A percentile compares a stretch with the other conserved stretches of the same genome.
phyloP scores from a whole-genome alignment of 2,329 filamentous ascomycete species.

The Xylaria sp. region DNA sequence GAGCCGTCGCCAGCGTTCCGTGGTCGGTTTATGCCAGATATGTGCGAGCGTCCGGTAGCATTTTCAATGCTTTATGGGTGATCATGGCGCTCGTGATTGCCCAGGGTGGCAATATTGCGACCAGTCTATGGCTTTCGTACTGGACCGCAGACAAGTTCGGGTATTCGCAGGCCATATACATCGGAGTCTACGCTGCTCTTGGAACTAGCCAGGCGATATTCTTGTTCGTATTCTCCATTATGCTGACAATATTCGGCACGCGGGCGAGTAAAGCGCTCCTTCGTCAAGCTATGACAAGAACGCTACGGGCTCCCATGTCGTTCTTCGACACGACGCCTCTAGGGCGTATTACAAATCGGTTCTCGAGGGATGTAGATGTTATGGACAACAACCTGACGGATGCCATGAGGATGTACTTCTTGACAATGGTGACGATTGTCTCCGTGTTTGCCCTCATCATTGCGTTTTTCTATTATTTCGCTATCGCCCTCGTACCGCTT shows the following conservation, averaged over 20 bases:
- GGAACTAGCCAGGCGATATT: constrained; percentile 73
- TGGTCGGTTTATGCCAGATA: constrained; percentile 83
- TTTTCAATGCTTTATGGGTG: constrained; percentile 71
- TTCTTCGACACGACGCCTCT: constrained; percentile 98
- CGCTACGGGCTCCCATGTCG: constrained; percentile 76
- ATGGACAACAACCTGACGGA: constrained; percentile 95
- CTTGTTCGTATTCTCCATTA: constrained; percentile 80
- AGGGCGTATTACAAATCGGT: constrained; percentile 93
- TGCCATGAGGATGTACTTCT: constrained; percentile 88
- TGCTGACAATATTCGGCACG: constrained; percentile 80
- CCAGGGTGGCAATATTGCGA: constrained; percentile 84
- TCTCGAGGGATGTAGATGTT: constrained; percentile 92
- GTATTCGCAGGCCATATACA: constrained; percentile 71
- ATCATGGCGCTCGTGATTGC: constrained; percentile 69
- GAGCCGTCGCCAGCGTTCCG: constrained; percentile 76
- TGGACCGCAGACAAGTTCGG: constrained; percentile 85
- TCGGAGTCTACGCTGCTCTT: constrained; percentile 73
- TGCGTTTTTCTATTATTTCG: constrained; percentile 92
- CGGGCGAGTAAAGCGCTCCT: constrained; percentile 83
- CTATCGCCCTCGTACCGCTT: constrained; percentile 65
- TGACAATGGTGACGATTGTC: constrained; percentile 81
- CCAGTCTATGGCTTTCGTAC: constrained; percentile 90
- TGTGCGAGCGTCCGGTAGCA: constrained; percentile 73
- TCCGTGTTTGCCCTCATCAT: constrained; percentile 90
- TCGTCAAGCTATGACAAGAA: constrained; percentile 76